A percentile compares a stretch with the other conserved stretches of the same genome.
Conservation (phyloP, 2,329 filamentous ascomycete genomes). For the Pseudocercospora vitis region DNA sequence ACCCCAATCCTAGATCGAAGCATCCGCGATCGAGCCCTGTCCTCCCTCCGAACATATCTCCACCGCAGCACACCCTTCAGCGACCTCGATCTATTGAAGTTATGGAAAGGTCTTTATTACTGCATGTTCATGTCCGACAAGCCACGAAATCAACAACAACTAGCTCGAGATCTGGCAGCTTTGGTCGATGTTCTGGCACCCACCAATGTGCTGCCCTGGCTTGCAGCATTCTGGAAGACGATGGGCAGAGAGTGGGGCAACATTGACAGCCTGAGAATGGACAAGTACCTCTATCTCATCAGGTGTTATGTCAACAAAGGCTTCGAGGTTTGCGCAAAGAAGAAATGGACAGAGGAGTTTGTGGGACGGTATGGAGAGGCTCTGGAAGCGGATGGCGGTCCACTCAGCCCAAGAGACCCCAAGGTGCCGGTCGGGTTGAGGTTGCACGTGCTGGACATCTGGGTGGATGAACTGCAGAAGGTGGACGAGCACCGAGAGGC, state of each 20-base stretch:
- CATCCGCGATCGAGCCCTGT: constrained; percentile 54
- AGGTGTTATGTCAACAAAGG: constrained; percentile 74
- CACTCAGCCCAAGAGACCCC: constrained; percentile 48
- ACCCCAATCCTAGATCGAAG: constrained; percentile 28
- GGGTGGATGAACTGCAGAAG: constrained; percentile 83
- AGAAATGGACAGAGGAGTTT: constrained; percentile 33
- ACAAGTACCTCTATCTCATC: constrained; percentile 89
- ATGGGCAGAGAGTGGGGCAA: constrained; percentile 53
- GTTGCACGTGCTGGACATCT: constrained; percentile 86
- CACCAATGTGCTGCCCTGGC: constrained; percentile 44
- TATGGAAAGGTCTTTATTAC: constrained; percentile 95
- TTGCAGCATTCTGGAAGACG: constrained; percentile 54
- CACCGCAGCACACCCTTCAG: constrained; percentile 61
- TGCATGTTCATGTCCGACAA: constrained; percentile 88
- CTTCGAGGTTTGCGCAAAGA: constrained; percentile 53
- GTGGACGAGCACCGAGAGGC: constrained; percentile 51
- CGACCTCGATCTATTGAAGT: constrained; percentile 73
- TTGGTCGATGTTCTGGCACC: constrained; percentile 60
- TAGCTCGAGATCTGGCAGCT: constrained; percentile 73
- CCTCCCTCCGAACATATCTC: constrained; percentile 76
- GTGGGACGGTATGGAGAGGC: constrained; percentile 50
- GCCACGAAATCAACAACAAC: constrained; percentile 78
- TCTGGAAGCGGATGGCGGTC: constrained; percentile 44
- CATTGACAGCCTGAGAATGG: constrained; percentile 61
- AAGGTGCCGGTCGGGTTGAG: constrained; percentile 79